A percentile compares a stretch with the other conserved stretches of the same genome.
Conservation (phyloP, 192 early-diverging fungal genomes). For the Linnemannia exigua region DNA sequence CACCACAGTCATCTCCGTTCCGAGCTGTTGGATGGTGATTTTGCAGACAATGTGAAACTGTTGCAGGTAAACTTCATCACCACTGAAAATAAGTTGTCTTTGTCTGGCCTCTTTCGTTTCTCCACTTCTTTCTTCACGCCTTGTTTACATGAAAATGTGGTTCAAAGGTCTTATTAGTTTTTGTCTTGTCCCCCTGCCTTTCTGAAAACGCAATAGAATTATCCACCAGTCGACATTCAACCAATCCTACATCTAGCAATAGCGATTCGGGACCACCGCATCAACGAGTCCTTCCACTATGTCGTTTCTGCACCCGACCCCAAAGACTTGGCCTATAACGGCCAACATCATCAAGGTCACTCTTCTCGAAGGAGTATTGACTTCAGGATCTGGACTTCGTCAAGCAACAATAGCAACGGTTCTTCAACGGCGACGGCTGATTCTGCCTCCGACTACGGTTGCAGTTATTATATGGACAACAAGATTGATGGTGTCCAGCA, state of each 20-base stretch:
- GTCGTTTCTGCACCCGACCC: not conserved
- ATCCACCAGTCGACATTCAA: conserved; percentile 68
- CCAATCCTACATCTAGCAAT: conserved; percentile 56
- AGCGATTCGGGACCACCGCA: conserved; percentile 51
- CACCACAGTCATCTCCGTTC: conserved; percentile 61
- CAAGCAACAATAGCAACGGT: conserved; percentile 3
- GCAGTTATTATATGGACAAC: not conserved
- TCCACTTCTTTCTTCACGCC: not conserved
- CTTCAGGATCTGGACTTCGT: conserved; percentile 36
- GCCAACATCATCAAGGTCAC: not conserved
- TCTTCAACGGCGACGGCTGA: not conserved
- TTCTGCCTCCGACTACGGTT: not conserved
- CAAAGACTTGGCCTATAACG: not conserved
- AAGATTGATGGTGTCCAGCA: conserved; percentile 44
- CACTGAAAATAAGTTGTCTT: not conserved
- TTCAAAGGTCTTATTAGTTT: not conserved
- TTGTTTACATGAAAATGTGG: not conserved
- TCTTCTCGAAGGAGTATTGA: conserved; percentile 27
- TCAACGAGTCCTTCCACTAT: not conserved
- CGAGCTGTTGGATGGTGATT: conserved; percentile 69
- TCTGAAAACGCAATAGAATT: conserved; percentile 58
- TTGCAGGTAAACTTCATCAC: conserved; percentile 63
- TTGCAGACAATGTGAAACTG: conserved; percentile 72
- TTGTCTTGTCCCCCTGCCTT: not conserved
- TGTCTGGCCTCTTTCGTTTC: not conserved